Base-by-base conservation (phyloP, 352 stramenopile species). In the Vaucheria bursata region DNA sequence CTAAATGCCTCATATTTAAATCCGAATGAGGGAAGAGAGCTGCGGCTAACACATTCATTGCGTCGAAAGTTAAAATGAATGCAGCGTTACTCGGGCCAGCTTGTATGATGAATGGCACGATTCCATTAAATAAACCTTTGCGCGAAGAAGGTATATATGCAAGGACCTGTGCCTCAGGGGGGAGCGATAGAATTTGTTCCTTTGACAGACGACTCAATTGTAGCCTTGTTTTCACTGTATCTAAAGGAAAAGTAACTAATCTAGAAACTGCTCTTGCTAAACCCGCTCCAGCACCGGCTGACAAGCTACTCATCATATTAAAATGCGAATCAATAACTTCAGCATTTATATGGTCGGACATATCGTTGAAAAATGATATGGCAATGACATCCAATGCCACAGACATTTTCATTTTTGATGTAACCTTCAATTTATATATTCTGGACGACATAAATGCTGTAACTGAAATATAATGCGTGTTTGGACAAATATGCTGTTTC, bases 61-160 rank as follows among this genome's bases (percentile, higher is more conserved):
- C 69, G 39, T 86, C 68, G 70, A 81, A 85, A 32, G 73, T 75
- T 1, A 85, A n/a, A 35, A 86, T 86, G 35, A 86, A 86, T 0
- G 78, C 73, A 0, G 82, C 82, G 49, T 86, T 86, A 8, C 70
- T 73, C 45, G 82, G 80, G 25, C 81, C 83, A 0, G 82, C 78
- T 38, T 82, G 79, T 1, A 77, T 31, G 0, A 82, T 35, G 59
- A 82, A 82, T 31, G 77, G 70, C 38, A 59, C 64, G 36, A 82
- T 74, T 25, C 77, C 77, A 25, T 38, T 71, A n/a, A 82, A 82
- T 40, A 82, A 35, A 18, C 77, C 77, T n/a, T 65, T 73, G 39
- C 40, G 32, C 29, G 36, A 75, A 32, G 77, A 64, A 25, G 77
- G 77, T 18, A 25, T 73, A 39, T 29, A 29, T n/a, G 32, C 73